These are phyloP conservation scores for Thermoascus crustaceus DNA, from an alignment of 2,329 filamentous ascomycete genomes.

Conservation along the genomic window DNA sequence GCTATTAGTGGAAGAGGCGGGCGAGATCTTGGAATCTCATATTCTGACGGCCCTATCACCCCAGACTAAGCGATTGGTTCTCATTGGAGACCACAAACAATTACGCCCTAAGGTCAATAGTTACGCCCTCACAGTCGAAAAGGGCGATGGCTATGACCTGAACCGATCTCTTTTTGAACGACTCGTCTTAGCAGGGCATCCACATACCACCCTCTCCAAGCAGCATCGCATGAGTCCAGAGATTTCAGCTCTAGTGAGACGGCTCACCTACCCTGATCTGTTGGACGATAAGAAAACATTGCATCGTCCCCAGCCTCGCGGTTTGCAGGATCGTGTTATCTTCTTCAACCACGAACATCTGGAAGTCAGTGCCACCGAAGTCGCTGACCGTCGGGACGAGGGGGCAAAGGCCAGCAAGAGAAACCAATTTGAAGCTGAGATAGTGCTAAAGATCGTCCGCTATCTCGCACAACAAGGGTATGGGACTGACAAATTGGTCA, in stretches of 20 bases:
- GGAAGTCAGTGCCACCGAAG: constrained; percentile 40
- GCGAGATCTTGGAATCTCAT: constrained; percentile 63
- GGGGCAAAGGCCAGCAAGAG: constrained; percentile 47
- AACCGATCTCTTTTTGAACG: constrained; percentile 64
- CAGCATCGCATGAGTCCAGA: constrained; percentile 65
- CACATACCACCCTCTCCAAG: constrained; percentile 46
- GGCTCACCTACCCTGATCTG: constrained; percentile 55
- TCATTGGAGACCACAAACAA: constrained; percentile 69
- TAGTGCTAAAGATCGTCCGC: constrained; percentile 56
- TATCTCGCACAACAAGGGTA: constrained; percentile 68
- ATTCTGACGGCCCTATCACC: constrained; percentile 52
- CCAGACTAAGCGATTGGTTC: constrained; percentile 53
- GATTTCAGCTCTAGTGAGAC: constrained; percentile 52
- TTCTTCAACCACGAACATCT: constrained; percentile 57
- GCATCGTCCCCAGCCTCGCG: constrained; percentile 42
- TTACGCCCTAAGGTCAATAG: constrained; percentile 59
- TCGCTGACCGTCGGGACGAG: constrained; percentile 46
- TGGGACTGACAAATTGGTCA: constrained; percentile 54
- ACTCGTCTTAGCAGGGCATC: constrained; percentile 49
- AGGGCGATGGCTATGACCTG: constrained; percentile 57
- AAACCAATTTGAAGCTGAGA: constrained; percentile 58
- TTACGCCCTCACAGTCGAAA: constrained; percentile 54
- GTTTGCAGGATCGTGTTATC: constrained; percentile 52
- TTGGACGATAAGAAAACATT: constrained; percentile 46
- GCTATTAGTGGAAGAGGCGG: constrained; percentile 63